Conservation (phyloP, 106 monocot species). For the Dendrobium officinale region DNA sequence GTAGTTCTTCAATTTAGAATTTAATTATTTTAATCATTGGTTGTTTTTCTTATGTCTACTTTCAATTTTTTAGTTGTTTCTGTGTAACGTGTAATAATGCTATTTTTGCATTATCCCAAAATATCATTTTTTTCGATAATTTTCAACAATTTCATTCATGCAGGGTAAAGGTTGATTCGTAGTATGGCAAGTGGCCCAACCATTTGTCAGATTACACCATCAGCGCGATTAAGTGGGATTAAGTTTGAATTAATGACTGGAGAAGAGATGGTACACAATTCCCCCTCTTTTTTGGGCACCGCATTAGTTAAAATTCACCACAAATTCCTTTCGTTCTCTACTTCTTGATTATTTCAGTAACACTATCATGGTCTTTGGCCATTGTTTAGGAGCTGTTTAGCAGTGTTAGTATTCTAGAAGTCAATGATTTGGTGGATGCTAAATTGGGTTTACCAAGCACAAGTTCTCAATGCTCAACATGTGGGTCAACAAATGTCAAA, state of each 20-base stretch:
- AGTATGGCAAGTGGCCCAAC: neutral
- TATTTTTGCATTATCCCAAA: neutral
- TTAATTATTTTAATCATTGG: neutral
- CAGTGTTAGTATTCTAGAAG: conserved; percentile 25
- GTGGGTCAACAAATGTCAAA: conserved; percentile 40
- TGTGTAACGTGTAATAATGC: neutral
- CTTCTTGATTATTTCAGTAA: conserved; percentile 4
- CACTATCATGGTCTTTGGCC: neutral
- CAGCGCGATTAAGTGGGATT: conserved; percentile 8
- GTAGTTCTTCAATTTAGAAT: neutral
- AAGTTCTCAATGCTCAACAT: conserved; percentile 45
- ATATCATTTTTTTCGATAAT: neutral
- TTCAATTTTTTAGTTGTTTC: neutral
- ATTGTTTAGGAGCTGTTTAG: conserved; percentile 41
- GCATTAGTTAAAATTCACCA: neutral
- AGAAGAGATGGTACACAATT: conserved; percentile 6
- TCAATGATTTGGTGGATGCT: conserved; percentile 46
- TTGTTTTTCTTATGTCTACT: neutral
- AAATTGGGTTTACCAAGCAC: conserved; percentile 76
- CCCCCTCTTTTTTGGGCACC: neutral
- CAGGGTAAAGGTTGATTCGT: neutral
- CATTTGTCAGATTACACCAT: neutral
- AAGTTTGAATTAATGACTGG: conserved; percentile 12
- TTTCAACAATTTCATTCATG: neutral
- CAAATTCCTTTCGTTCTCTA: neutral